A percentile compares a stretch with the other conserved stretches of the same genome.
These are phyloP conservation scores for Parmelia sp. DNA, from an alignment of 495 filamentous ascomycete species.

Conservation along the genomic window DNA sequence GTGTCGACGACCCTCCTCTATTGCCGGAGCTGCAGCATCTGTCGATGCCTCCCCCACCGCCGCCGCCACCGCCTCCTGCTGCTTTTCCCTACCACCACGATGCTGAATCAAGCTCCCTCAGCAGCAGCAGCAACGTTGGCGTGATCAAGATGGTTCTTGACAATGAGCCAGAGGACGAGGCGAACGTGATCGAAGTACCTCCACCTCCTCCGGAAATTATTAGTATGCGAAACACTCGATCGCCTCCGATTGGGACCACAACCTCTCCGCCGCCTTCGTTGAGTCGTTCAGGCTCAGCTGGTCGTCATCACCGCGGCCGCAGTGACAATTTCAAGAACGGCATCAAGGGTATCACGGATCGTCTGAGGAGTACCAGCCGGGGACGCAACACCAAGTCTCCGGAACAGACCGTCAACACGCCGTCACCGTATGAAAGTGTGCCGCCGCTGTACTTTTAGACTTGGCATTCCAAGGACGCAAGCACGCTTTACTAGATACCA, in stretches of 20 bases:
- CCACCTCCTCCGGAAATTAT: conserved; percentile 20
- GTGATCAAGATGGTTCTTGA: conserved; percentile 71
- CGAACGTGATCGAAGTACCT: conserved; percentile 30
- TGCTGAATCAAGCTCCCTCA: conserved; percentile 39
- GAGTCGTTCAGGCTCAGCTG: conserved; percentile 35
- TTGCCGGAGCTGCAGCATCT: conserved; percentile 84
- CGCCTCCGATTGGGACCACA: conserved; percentile 28
- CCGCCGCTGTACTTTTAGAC: conserved; percentile 33
- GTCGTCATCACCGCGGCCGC: conserved; percentile 55
- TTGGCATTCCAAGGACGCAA: not conserved
- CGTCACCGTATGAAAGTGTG: conserved; percentile 53
- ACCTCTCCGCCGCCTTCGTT: conserved; percentile 23
- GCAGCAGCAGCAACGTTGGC: conserved; percentile 36
- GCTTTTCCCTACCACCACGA: conserved; percentile 31
- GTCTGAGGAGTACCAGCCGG: conserved; percentile 63
- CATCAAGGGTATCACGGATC: conserved; percentile 58
- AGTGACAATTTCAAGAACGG: conserved; percentile 63
- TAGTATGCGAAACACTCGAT: conserved; percentile 17
- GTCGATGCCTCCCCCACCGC: conserved; percentile 56
- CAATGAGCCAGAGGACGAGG: conserved; percentile 46
- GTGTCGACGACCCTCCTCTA: conserved; percentile 48
- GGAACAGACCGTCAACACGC: conserved; percentile 34
- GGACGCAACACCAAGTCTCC: conserved; percentile 37
- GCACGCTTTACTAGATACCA: not conserved
- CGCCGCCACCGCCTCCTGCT: conserved; percentile 58